Evolutionary conservation across 2,329 filamentous ascomycete species (phyloP), one percentile per base, ranked within the genome.

Genomic region (Falciphora oryzae): DNA sequence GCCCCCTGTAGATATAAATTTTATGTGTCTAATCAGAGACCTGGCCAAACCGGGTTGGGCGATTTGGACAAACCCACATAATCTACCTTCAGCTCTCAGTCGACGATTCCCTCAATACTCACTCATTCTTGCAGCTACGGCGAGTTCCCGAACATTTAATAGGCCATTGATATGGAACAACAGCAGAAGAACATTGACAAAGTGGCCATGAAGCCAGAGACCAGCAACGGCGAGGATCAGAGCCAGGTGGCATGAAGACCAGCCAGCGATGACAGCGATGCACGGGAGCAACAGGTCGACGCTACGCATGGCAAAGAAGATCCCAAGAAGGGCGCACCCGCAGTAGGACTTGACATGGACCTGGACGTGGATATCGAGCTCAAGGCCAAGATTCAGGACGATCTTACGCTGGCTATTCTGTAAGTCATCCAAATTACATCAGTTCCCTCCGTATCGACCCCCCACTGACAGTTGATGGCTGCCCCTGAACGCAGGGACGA

Each of bases 281-380:
- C 14, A 1, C 38, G 16, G 4, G 38, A 53, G 22, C 44, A 8
- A 50, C 18, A 50, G 44, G 44, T 50, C 18, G 2, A 50, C 4
- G 18, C 44, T 18, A 50, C 5, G 18, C 44, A 50, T 16, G 13
- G 44, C 3, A 58, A 58, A 16, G 14, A 27, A 16, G 27, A 28
- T 25, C 2, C 27, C 2, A 28, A 28, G 14, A 29, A 53, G 16
- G 67, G 69, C n/a, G 69, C 67, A 4, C 70, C 65, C 4, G 68
- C 70, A 1, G 64, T 70, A 13, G 66, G 67, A 60, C 62, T 70
- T 14, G 69, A 70, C 57, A 69, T 71, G 68, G 61, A 71, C 53
- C 35, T 70, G 38, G 69, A 70, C 18, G n/a, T 71, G n/a, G 67
- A 71, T 8, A 29, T 71, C 18, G 64, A 67, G n/a, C 65, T 70